Base-by-base conservation (phyloP, 352 stramenopile species). In the Thalassiosira livingstoniorum region DNA sequence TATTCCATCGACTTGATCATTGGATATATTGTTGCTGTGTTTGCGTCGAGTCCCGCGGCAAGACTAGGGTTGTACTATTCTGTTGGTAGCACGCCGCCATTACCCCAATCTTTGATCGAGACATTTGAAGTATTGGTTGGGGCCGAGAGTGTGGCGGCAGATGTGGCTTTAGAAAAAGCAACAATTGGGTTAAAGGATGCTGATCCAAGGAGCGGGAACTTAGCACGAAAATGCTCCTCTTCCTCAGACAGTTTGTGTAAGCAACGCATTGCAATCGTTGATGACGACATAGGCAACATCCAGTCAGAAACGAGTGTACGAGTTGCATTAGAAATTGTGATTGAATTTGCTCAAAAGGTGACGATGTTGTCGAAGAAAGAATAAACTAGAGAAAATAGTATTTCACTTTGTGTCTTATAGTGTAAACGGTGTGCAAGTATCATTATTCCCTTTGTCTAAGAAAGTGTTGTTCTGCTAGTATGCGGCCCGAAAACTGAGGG, bases 1-100 rank as follows among this genome's bases (percentile, higher is more conserved):
- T 91, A 91, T 51, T 87, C 77, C 0, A 91, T 84, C 10, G 79
- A 86, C 58, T 57, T 86, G n/a, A 80, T 86, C 13, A 76, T 83
- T 63, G 79, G 73, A 47, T 86, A 77, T 29, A 53, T 83, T 32
- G 67, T 86, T 29, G 79, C 73, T 3, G 61, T 73, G 1, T 77
- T 71, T 54, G 72, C 81, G 53, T 78, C 61, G 11, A 70, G 32
- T 71, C 63, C 68, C 35, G 62, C 75, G 5, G 73, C 62, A n/a
- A 53, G 39, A 39, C 29, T 83, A 4, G 61, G 68, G 5, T 57
- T 65, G 34, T 76, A 79, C 34, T 86, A 78, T 61, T 86, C 78
- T n/a, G 27, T 34, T 37, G 57, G 78, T 4, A 61, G 75, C 21
- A 27, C 32, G 35, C 77, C 58, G 23, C 27, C 35, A 10, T 51